phyloP scores from a whole-genome alignment of 768 basidiomycete species.

The Boletus sp. region DNA sequence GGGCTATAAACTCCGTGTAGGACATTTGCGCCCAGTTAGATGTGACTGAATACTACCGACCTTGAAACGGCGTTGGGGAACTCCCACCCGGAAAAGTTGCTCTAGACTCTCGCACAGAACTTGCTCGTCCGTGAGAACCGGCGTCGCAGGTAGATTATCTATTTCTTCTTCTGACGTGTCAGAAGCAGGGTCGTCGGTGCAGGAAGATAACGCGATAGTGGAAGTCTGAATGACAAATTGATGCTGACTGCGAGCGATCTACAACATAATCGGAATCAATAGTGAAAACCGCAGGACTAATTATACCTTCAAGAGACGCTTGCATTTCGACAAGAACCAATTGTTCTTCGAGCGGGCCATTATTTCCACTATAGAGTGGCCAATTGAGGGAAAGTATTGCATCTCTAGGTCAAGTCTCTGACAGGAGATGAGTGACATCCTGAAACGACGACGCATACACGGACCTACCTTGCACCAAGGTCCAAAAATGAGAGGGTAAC shows the following conservation, averaged over 20 bases:
- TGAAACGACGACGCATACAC: conserved; percentile 6
- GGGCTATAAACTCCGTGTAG: conserved; percentile 17
- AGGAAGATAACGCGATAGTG: conserved; percentile 28
- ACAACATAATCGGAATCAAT: conserved; percentile 14
- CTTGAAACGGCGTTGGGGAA: conserved; percentile 47
- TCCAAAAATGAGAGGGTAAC: conserved; percentile 79
- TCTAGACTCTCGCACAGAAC: conserved; percentile 44
- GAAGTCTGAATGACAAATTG: conserved; percentile 28
- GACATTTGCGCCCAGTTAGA: neutral
- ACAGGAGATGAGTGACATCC: neutral
- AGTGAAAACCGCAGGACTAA: neutral
- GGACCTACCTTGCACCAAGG: conserved; percentile 55
- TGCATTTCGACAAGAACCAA: conserved; percentile 45
- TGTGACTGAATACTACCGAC: conserved; percentile 30
- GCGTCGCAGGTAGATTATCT: conserved; percentile 1
- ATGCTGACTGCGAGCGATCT: conserved; percentile 27
- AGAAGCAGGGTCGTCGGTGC: conserved; percentile 2
- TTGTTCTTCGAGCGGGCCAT: conserved; percentile 50
- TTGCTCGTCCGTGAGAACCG: conserved; percentile 34
- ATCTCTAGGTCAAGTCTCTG: conserved; percentile 62
- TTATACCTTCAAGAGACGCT: conserved; percentile 49
- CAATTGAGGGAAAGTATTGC: conserved; percentile 46
- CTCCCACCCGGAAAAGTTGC: conserved; percentile 40
- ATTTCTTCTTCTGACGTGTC: conserved; percentile 15
- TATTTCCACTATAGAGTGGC: conserved; percentile 49